A percentile compares a stretch with the other conserved stretches of the same genome.
Conservation (phyloP, 2,329 filamentous ascomycete species). For the Trichoderma atroviride region DNA sequence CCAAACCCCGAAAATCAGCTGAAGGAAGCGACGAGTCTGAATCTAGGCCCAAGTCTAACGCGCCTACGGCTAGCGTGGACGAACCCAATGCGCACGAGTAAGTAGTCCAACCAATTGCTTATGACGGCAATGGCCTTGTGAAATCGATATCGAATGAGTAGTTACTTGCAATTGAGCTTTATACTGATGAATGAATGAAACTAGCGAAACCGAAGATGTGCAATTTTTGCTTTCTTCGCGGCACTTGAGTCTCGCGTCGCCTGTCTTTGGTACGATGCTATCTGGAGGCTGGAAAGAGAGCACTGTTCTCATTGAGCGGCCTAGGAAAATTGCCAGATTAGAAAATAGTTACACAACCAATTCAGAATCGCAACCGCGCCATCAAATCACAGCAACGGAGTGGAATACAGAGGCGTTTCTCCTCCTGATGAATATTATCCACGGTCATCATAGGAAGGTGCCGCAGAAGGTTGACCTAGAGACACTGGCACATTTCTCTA, state of each 20-base stretch:
- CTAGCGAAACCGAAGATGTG: background rate
- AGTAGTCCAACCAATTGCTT: too few relatives aligned
- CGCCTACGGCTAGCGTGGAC: too few relatives aligned
- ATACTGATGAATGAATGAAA: background rate
- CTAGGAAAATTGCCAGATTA: too few relatives aligned
- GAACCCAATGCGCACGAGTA: background rate
- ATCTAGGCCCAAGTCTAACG: too few relatives aligned
- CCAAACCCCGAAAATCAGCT: too few relatives aligned
- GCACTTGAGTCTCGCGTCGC: background rate
- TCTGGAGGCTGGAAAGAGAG: background rate
- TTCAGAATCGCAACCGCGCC: background rate
- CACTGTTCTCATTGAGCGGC: too few relatives aligned
- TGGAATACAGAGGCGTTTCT: constrained; percentile 45
- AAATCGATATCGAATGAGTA: too few relatives aligned
- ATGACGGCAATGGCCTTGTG: too few relatives aligned
- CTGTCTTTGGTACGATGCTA: background rate
- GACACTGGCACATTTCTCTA: constrained; percentile 47
- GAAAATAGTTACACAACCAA: too few relatives aligned
- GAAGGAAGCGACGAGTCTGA: too few relatives aligned
- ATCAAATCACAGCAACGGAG: background rate
- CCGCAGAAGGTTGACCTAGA: constrained; percentile 43
- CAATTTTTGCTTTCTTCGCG: background rate
- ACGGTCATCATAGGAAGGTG: constrained; percentile 44
- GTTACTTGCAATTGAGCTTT: background rate
- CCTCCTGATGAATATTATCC: constrained; percentile 49